Percentiles rank a stretch among this genome's conserved stretches.
Evolutionary conservation across 306 rosid species (phyloP).

Genomic region (Psophocarpus tetragonolobus): DNA sequence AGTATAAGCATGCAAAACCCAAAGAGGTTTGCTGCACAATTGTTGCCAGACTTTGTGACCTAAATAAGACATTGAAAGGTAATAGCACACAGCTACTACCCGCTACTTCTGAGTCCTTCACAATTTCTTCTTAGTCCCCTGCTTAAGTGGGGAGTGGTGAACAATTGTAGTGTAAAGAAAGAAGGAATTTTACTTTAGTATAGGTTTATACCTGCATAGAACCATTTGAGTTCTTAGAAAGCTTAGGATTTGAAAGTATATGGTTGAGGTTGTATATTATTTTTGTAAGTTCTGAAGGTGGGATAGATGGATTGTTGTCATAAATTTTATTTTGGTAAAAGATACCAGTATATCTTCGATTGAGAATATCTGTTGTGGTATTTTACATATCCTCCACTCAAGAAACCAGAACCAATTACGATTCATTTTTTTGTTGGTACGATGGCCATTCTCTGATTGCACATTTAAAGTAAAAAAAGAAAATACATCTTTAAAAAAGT

Average conservation of each 20-base stretch:
- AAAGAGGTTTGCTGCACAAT: slow-evolving; percentile 89
- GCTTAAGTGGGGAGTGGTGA: slow-evolving; percentile 43
- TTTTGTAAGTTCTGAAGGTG: slow-evolving; percentile 76
- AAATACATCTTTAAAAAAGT: neutral
- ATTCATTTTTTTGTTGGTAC: neutral
- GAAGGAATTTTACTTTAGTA: slow-evolving; percentile 68
- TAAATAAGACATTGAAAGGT: slow-evolving; percentile 38
- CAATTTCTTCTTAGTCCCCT: slow-evolving; percentile 47
- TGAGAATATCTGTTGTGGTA: slow-evolving; percentile 40
- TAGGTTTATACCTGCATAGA: slow-evolving; percentile 85
- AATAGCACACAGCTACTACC: slow-evolving; percentile 15
- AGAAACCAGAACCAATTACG: neutral
- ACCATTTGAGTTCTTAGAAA: slow-evolving; percentile 74
- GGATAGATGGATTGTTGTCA: slow-evolving; percentile 79
- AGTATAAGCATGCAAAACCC: slow-evolving; percentile 86
- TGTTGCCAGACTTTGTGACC: slow-evolving; percentile 92
- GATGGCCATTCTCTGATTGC: neutral
- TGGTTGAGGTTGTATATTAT: slow-evolving; percentile 97
- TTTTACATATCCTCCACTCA: slow-evolving; percentile 20
- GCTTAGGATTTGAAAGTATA: slow-evolving; percentile 74
- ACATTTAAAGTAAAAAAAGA: neutral
- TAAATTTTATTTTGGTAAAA: slow-evolving; percentile 56
- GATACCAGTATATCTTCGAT: slow-evolving; percentile 67
- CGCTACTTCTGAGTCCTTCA: slow-evolving; percentile 25
- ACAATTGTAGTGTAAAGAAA: slow-evolving; percentile 80